Evolutionary conservation across 2,329 filamentous ascomycete genomes (phyloP).

Genomic region (Aspergillus nomiae): DNA sequence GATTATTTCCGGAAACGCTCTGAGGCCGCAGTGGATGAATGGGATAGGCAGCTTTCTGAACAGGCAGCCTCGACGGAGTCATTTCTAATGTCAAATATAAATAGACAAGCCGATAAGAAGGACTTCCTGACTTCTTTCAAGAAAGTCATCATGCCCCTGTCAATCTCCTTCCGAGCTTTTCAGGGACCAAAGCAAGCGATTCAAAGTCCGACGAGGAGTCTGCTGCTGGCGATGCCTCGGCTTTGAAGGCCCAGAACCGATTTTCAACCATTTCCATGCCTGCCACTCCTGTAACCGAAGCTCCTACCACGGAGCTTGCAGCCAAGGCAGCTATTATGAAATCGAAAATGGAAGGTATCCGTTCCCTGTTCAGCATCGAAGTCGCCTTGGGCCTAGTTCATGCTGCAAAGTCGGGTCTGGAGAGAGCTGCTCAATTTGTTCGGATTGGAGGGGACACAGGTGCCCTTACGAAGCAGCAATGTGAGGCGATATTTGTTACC

Average conservation of each 20-base stretch:
- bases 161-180: constrained; percentile 76
- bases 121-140: constrained; percentile 97
- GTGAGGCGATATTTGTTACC: constrained; percentile 82
- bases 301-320: constrained; percentile 85
- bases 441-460: constrained; percentile 76
- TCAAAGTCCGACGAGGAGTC: constrained; percentile 28
- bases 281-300: constrained; percentile 56
- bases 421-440: constrained; percentile 81
- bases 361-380: constrained; percentile 93
- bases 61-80: constrained; percentile 89
- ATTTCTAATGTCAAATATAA: constrained; percentile 94
- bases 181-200: constrained; percentile 59
- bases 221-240: constrained; percentile 19
- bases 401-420: constrained; percentile 81
- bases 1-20: constrained; percentile 79
- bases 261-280: constrained; percentile 42
- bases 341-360: constrained; percentile 89
- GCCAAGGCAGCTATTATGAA: constrained; percentile 99
- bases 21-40: constrained; percentile 74
- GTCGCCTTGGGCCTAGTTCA: constrained; percentile 89
- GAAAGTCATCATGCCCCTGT: constrained; percentile 99
- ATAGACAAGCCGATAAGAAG: constrained; percentile 90
- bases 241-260: constrained; percentile 35
- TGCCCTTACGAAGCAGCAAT: constrained; percentile 83
- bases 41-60: constrained; percentile 90